Conservation (phyloP, 2,329 filamentous ascomycete genomes). For the Beauveria bassiana region DNA sequence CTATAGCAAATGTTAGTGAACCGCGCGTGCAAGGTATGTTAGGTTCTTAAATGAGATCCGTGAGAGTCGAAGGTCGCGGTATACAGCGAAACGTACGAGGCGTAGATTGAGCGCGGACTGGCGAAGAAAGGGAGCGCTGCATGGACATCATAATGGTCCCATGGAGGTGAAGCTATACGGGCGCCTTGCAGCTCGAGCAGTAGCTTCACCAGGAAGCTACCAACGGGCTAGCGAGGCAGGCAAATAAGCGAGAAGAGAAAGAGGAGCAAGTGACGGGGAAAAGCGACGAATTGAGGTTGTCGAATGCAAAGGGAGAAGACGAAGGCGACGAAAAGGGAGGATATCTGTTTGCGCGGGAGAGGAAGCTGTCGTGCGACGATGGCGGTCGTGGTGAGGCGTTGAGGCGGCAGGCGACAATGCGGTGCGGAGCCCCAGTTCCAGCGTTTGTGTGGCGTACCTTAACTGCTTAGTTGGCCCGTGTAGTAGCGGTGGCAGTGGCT, state of each 20-base stretch:
- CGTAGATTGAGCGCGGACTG: constrained; percentile 49
- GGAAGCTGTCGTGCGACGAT: constrained; percentile 3
- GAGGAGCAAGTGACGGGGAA: not conserved
- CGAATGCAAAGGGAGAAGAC: not conserved
- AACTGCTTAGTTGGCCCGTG: no score
- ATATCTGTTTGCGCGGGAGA: constrained; percentile 2
- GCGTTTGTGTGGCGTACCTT: not conserved
- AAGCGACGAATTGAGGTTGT: not conserved
- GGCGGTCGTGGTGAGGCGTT: not conserved
- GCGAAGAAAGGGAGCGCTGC: constrained; percentile 56
- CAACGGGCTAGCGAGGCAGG: constrained; percentile 10
- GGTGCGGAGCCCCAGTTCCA: not conserved
- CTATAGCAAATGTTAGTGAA: not conserved
- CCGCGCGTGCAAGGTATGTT: not conserved
- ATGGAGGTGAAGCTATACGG: constrained; percentile 26
- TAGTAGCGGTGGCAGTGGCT: no score
- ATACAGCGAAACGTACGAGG: constrained; percentile 45
- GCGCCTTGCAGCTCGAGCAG: constrained; percentile 27
- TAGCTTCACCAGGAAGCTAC: constrained; percentile 19
- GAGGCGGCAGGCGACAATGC: not conserved
- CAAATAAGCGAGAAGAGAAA: not conserved
- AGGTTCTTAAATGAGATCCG: not conserved
- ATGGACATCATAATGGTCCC: constrained; percentile 52
- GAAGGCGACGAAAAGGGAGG: not conserved
- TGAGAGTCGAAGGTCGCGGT: not conserved